phyloP scores from a whole-genome alignment of 306 rosid species.

The Prunus mira region DNA sequence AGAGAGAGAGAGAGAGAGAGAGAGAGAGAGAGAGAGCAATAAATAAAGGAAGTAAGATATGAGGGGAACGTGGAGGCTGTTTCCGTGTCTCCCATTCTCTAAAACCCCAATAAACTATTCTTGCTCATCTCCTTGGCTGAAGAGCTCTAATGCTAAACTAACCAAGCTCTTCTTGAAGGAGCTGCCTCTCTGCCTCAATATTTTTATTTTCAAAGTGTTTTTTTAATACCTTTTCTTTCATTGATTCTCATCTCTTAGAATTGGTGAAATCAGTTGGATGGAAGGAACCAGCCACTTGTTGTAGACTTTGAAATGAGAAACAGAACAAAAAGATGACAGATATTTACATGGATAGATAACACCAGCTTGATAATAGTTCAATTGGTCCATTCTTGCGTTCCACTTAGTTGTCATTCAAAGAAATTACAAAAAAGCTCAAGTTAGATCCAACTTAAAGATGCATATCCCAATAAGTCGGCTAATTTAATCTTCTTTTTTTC shows the following conservation, averaged over 20 bases:
- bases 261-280: conserved; percentile 30
- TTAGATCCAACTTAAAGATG: conserved; percentile 11
- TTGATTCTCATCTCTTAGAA: conserved; percentile 43
- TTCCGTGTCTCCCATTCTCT: conserved; percentile 90
- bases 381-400: neutral
- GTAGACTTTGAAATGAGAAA: conserved; percentile 31
- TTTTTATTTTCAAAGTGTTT: neutral
- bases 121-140: conserved; percentile 81
- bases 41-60: conserved; percentile 42
- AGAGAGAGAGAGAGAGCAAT: conserved; percentile 33
- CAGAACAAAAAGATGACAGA: neutral
- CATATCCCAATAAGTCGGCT: conserved; percentile 8
- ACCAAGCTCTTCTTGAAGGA: conserved; percentile 53
- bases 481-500: conserved; percentile 8
- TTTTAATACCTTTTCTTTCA: conserved; percentile 11
- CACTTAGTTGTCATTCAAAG: neutral
- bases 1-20: conserved; percentile 36
- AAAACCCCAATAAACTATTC: conserved; percentile 30
- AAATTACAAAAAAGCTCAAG: neutral
- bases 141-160: conserved; percentile 78
- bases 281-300: conserved; percentile 34
- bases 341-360: neutral
- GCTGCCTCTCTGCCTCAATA: conserved; percentile 37
- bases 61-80: conserved; percentile 98
- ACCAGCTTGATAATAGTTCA: neutral